Evolutionary conservation across 129 eudicot genomes (phyloP).

Genomic region (Flaveria trinervia): DNA sequence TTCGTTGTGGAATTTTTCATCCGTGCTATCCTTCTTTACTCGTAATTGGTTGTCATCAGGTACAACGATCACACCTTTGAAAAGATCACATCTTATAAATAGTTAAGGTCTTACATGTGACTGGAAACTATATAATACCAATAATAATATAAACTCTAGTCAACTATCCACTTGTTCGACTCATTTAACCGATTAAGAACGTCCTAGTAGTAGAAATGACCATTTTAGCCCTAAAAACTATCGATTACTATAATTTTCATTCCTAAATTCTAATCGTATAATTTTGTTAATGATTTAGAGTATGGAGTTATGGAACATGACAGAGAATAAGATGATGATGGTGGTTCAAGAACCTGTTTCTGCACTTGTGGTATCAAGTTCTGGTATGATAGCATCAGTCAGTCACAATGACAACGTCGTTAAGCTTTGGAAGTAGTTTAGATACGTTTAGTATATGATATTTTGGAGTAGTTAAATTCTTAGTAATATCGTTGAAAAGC

Average conservation of each 20-base stretch:
- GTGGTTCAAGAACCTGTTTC: conserved; percentile 45
- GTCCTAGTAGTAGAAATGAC: neutral
- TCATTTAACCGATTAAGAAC: neutral
- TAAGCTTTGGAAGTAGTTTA: conserved; percentile 66
- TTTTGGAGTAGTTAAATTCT: conserved; percentile 10
- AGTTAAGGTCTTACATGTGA: neutral
- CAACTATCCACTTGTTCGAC: neutral
- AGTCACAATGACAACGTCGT: conserved; percentile 43
- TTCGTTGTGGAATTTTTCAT: conserved; percentile 57
- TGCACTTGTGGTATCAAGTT: conserved; percentile 50
- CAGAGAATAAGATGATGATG: conserved; percentile 62
- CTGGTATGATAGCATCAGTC: conserved; percentile 67
- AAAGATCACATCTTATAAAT: neutral
- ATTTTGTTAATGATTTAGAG: conserved; percentile 37
- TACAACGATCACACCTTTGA: conserved; percentile 18
- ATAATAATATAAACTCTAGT: neutral
- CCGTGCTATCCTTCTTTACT: conserved; percentile 50
- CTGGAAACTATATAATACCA: neutral
- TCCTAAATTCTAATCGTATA: neutral
- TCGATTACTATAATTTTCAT: neutral
- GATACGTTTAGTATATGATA: neutral
- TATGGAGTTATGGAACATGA: conserved; percentile 73
- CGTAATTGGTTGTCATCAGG: conserved; percentile 64
- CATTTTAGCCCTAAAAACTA: neutral
- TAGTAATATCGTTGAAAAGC: neutral